Evolutionary conservation across 192 early-diverging fungal species (phyloP).

Genomic region (Powellomyces hirtus): DNA sequence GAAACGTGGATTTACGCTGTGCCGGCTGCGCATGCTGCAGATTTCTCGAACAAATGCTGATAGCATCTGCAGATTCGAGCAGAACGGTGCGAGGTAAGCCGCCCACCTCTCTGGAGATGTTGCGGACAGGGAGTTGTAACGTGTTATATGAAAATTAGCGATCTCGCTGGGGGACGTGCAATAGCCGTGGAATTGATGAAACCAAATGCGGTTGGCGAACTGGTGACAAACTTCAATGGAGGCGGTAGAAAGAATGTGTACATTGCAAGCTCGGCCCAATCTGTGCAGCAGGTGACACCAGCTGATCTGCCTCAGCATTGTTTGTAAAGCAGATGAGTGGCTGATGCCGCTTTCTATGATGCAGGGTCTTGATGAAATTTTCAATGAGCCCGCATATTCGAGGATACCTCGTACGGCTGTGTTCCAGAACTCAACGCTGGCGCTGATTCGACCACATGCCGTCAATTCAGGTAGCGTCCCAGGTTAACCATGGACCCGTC

Average conservation of each 20-base stretch:
- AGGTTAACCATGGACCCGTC: no score
- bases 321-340: no score
- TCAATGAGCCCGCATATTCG: constrained; percentile 9
- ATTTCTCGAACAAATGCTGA: constrained; percentile 18
- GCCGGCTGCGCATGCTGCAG: constrained; percentile 37
- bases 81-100: not conserved
- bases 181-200: constrained; percentile 38
- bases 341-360: no score
- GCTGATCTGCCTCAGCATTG: no score
- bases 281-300: not conserved
- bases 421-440: constrained; percentile 48
- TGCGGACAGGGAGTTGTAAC: no score
- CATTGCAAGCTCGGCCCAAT: not conserved
- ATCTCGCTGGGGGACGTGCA: constrained; percentile 13
- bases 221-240: not conserved
- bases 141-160: no score
- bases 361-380: constrained; percentile 18
- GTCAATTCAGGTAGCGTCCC: constrained; percentile 49
- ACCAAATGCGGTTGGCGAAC: constrained; percentile 20
- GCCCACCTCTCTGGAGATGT: no score
- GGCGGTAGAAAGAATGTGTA: not conserved
- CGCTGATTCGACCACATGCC: constrained; percentile 56
- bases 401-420: constrained; percentile 30
- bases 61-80: not conserved
- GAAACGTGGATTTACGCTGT: constrained; percentile 35